Percentiles rank a stretch among this genome's conserved stretches.
Conservation (phyloP, 2,329 filamentous ascomycete species). For the Xylariaceae sp. region DNA sequence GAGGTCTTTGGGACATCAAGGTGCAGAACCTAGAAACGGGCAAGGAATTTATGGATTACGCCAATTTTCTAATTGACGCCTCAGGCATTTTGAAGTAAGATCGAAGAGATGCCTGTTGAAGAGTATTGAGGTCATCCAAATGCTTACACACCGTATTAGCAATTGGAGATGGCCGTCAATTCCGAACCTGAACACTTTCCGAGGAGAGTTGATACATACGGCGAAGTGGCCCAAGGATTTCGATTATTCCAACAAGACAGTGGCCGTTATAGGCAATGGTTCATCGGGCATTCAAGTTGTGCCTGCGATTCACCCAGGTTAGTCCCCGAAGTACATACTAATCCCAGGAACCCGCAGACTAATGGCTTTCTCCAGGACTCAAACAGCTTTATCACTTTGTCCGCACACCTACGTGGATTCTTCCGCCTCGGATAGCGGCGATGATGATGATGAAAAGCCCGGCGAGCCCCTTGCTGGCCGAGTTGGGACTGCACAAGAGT, state of each 20-base stretch:
- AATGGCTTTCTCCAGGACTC: slow-evolving; percentile 27
- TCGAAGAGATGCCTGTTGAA: not conserved
- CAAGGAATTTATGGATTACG: slow-evolving; percentile 40
- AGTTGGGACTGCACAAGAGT: slow-evolving; percentile 39
- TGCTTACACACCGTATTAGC: slow-evolving; percentile 27
- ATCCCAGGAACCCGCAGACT: not conserved
- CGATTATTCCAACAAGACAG: slow-evolving; percentile 45
- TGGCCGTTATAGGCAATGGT: slow-evolving; percentile 56
- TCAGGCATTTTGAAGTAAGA: slow-evolving; percentile 52
- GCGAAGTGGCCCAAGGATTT: slow-evolving; percentile 50
- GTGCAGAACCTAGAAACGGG: slow-evolving; percentile 38
- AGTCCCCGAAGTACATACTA: not conserved
- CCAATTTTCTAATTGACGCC: slow-evolving; percentile 47
- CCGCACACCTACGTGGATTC: slow-evolving; percentile 41
- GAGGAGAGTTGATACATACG: slow-evolving; percentile 49
- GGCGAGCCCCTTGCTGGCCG: slow-evolving; percentile 33
- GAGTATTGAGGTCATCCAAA: not conserved
- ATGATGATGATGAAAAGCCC: slow-evolving; percentile 38
- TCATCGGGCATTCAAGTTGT: slow-evolving; percentile 52
- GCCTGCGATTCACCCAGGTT: slow-evolving; percentile 45
- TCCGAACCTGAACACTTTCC: slow-evolving; percentile 41
- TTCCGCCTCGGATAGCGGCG: slow-evolving; percentile 34
- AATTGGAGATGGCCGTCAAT: slow-evolving; percentile 52
- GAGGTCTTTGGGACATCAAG: slow-evolving; percentile 40
- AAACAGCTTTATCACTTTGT: slow-evolving; percentile 40